Evolutionary conservation across 371 early-diverging fungal species (phyloP).

Genomic region (Lichtheimia ornata): DNA sequence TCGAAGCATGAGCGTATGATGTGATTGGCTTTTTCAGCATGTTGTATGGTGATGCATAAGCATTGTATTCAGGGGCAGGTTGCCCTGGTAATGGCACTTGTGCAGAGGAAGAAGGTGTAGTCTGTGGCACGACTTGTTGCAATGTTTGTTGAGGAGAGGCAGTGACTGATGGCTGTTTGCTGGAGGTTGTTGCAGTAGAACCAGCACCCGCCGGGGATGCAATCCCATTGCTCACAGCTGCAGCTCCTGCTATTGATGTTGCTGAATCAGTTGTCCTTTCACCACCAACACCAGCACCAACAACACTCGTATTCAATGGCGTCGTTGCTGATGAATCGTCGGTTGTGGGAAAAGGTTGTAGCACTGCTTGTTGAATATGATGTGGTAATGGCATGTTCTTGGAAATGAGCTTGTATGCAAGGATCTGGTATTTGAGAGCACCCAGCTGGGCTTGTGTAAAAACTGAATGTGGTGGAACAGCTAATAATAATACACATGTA

Average conservation of each 20-base stretch:
- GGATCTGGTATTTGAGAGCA: conserved; percentile 76
- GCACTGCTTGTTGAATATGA: conserved; percentile 66
- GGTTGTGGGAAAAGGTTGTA: not conserved
- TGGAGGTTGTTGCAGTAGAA: not conserved
- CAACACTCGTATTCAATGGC: too few relatives aligned
- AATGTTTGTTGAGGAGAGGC: conserved; percentile 5
- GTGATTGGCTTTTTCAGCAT: conserved; percentile 53
- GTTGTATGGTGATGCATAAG: conserved; percentile 54
- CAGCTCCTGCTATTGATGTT: not conserved
- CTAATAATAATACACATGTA: too few relatives aligned
- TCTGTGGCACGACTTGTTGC: conserved; percentile 2
- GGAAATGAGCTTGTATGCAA: conserved; percentile 80
- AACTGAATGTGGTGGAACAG: conserved; percentile 6
- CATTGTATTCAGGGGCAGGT: conserved; percentile 20
- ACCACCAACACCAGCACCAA: too few relatives aligned
- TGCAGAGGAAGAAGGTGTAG: not conserved
- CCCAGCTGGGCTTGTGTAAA: conserved; percentile 69
- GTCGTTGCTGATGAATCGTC: not conserved
- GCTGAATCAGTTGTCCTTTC: too few relatives aligned
- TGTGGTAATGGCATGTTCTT: conserved; percentile 79
- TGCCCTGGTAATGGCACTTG: conserved; percentile 5
- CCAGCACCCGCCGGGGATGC: not conserved
- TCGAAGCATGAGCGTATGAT: conserved; percentile 65
- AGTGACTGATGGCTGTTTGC: not conserved
- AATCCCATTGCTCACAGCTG: conserved; percentile 23